A percentile compares a stretch with the other conserved stretches of the same genome.
phyloP scores from a whole-genome alignment of 164 flowering plant species.

The Piper betle region DNA sequence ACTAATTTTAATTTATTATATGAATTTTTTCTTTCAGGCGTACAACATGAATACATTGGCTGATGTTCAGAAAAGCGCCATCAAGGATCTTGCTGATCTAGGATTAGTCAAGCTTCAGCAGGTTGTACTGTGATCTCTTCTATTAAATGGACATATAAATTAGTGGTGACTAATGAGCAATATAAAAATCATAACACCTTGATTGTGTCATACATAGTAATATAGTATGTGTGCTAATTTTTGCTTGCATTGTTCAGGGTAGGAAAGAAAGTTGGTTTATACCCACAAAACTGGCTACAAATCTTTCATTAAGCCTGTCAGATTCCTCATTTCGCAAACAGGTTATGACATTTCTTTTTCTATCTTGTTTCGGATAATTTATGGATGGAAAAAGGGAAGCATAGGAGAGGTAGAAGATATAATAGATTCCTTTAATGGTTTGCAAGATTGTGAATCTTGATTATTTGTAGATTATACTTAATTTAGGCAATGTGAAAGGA shows the following conservation, averaged over 20 bases:
- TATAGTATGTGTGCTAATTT: constrained; percentile 1
- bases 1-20: too few species aligned
- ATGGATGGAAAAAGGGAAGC: background rate
- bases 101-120: constrained; percentile 89
- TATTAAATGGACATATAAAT: background rate
- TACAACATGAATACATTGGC: constrained; percentile 65
- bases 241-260: constrained; percentile 38
- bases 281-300: constrained; percentile 85
- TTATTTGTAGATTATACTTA: too few species aligned
- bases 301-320: constrained; percentile 83
- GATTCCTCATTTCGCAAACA: constrained; percentile 78
- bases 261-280: constrained; percentile 97
- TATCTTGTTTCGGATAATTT: background rate
- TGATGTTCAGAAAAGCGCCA: constrained; percentile 41
- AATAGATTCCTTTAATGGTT: too few species aligned
- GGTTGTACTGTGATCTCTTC: constrained; percentile 23
- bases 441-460: too few species aligned
- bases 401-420: too few species aligned
- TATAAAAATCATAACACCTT: background rate
- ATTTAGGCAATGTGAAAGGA: too few species aligned
- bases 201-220: background rate
- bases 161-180: background rate
- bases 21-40: constrained; percentile 29
- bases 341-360: constrained; percentile 22
- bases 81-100: constrained; percentile 82